Evolutionary conservation across 768 basidiomycete species (phyloP), one percentile per base, ranked within the genome.

Genomic region (Mycena kentingensis): DNA sequence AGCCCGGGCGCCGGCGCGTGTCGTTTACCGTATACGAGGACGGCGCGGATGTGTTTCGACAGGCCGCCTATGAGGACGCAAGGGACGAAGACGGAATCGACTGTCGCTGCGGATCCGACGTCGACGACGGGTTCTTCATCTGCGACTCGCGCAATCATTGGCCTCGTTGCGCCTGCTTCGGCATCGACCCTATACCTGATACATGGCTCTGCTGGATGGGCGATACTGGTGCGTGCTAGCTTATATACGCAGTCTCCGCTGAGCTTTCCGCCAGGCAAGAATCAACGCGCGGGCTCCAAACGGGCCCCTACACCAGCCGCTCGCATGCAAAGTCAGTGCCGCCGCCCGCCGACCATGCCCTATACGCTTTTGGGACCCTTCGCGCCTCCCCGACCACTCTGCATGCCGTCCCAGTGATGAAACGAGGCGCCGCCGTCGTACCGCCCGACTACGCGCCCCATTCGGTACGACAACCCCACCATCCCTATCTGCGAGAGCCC

Each of bases 51-150:
- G 10, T 28, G 2, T 1, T 29, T n/a, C 2, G 37, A 18, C 18
- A 8, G 41, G 21, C 6, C n/a, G 26, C 19, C 27, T 24, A 5
- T 15, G 32, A 38, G 26, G 65, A 29, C 48, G 63, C 32, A 52
- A 34, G 43, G 25, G 54, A 51, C 3, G 48, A 76, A 11, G 82
- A 84, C 41, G 71, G 73, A 43, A 83, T 86, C 47, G 73, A 75
- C 39, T 94, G 92, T 66, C 87, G 91, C 53, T 94, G 91, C 67
- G 83, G 82, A 5, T 80, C 80, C 54, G 70, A 76, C 39, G 77
- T 83, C 63, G 92, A 92, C 69, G 90, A 92, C 66, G 91, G 91
- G 19, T 90, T 87, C 67, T 87, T 84, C 10, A 89, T 94, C 56
- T 88, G 93, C 70, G 93, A 94, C 67, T 66, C 73, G 43, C 94